Conservation (phyloP, 495 filamentous ascomycete species). For the Podospora pseudocomata region DNA sequence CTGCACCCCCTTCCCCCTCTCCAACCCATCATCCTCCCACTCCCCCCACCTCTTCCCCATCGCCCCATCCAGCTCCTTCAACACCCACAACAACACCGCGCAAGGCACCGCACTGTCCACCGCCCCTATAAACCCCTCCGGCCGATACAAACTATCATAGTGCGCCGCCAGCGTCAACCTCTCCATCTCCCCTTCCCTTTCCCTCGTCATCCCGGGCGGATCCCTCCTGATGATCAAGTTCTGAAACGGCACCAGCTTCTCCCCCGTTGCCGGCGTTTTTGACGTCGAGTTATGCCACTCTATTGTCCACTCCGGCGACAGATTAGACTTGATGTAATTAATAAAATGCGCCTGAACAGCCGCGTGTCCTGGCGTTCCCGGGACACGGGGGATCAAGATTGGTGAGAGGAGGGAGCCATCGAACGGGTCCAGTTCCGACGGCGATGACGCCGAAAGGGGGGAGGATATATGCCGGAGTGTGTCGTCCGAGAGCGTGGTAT, state of each 20-base stretch:
- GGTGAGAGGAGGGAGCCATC: constrained; percentile 64
- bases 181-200: constrained; percentile 52
- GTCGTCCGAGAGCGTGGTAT: constrained; percentile 2
- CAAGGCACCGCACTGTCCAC: constrained; percentile 92
- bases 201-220: constrained; percentile 62
- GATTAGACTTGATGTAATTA: constrained; percentile 66
- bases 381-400: constrained; percentile 84
- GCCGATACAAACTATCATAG: constrained; percentile 82
- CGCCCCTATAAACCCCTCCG: constrained; percentile 87
- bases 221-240: constrained; percentile 89
- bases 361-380: constrained; percentile 65
- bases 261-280: constrained; percentile 68
- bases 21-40: constrained; percentile 49
- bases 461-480: neutral
- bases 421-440: constrained; percentile 9
- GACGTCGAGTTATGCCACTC: constrained; percentile 83
- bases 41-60: constrained; percentile 75
- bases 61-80: constrained; percentile 72
- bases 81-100: constrained; percentile 85
- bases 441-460: constrained; percentile 69
- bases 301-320: constrained; percentile 71
- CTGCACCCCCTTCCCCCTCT: constrained; percentile 77
- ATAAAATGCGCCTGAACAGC: constrained; percentile 73
- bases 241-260: constrained; percentile 69
- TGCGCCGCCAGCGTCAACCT: constrained; percentile 86